Percentiles rank a stretch among this genome's conserved stretches.
phyloP scores from a whole-genome alignment of 495 filamentous ascomycete genomes.

The Podospora appendiculata region DNA sequence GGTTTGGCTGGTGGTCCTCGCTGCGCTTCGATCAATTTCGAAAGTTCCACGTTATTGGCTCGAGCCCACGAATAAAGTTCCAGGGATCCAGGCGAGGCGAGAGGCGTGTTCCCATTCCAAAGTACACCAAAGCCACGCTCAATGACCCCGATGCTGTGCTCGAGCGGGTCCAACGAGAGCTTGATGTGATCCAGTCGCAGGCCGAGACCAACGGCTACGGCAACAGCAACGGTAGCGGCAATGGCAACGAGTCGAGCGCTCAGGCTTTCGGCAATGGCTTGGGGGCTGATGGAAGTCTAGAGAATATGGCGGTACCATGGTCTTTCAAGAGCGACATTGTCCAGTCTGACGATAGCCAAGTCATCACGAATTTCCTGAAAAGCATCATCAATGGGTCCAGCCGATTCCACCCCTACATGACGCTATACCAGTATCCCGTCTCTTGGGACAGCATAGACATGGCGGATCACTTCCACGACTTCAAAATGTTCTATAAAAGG shows the following conservation, averaged over 20 bases:
- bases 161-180: conserved; percentile 11
- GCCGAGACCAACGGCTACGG: neutral
- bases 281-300: neutral
- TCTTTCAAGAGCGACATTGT: conserved; percentile 8
- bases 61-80: conserved; percentile 15
- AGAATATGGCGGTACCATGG: neutral
- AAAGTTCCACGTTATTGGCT: conserved; percentile 41
- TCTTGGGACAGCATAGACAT: conserved; percentile 29
- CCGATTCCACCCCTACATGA: neutral
- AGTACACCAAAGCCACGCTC: conserved; percentile 27
- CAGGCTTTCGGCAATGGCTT: neutral
- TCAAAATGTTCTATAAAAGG: conserved; percentile 12
- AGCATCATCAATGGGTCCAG: neutral
- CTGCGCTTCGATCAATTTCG: conserved; percentile 36
- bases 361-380: neutral
- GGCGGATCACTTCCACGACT: conserved; percentile 27
- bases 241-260: neutral
- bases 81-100: conserved; percentile 19
- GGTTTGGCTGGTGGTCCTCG: conserved; percentile 47
- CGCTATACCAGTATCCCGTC: conserved; percentile 24
- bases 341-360: neutral
- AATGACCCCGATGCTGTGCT: conserved; percentile 32
- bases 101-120: conserved; percentile 28
- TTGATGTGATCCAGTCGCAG: neutral
- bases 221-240: neutral